A percentile compares a stretch with the other conserved stretches of the same genome.
Evolutionary conservation across 257 asterid genomes (phyloP).

Genomic region (Striga asiatica): DNA sequence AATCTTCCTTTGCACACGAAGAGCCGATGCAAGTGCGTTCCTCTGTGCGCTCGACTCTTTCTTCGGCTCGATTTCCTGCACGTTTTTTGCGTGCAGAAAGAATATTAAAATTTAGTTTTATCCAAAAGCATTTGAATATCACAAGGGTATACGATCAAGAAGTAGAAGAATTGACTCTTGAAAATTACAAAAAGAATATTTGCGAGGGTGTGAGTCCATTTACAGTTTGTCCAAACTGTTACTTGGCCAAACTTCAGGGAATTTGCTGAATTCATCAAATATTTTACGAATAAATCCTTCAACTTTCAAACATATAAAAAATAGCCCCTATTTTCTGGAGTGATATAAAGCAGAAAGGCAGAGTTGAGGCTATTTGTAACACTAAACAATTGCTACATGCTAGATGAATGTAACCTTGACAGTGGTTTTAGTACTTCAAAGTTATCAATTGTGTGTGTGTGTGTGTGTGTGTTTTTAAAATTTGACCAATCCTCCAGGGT

Average conservation of each 20-base stretch:
- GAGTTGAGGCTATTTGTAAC: background rate
- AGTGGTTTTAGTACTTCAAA: background rate
- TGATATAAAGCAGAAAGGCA: no score
- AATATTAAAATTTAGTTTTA: background rate
- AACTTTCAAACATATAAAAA: background rate
- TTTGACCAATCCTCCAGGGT: background rate
- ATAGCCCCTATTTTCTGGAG: background rate
- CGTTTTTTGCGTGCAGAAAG: background rate
- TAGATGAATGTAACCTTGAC: background rate
- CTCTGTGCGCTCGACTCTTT: slow-evolving; percentile 57
- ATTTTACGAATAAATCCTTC: background rate
- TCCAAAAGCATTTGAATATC: background rate
- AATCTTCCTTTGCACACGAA: slow-evolving; percentile 61
- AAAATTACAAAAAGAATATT: background rate
- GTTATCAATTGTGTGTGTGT: no score
- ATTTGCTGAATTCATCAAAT: background rate
- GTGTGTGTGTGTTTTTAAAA: background rate
- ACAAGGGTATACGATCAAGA: no score
- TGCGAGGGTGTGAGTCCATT: background rate
- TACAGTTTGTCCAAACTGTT: background rate
- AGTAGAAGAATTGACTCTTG: background rate
- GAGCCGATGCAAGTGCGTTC: slow-evolving; percentile 84
- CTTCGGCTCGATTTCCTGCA: slow-evolving; percentile 64
- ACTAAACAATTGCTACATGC: no score
- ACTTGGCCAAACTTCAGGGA: background rate